These are phyloP conservation scores for Phycomyces blakesleeanus DNA, from an alignment of 192 early-diverging fungal genomes.

Conservation along the genomic window DNA sequence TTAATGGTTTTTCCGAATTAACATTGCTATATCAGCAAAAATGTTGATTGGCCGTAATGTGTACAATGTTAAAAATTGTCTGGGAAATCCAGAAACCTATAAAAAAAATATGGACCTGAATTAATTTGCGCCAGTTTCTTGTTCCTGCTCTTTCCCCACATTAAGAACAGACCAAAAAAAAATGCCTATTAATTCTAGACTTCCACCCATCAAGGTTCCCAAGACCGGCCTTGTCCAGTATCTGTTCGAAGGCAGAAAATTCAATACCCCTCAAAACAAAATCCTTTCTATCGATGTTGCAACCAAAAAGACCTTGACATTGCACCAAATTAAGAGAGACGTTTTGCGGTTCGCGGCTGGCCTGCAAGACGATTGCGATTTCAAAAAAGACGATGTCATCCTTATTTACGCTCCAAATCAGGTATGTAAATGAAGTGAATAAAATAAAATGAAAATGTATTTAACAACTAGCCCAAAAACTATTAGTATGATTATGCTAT, in stretches of 20 bases:
- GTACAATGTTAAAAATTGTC: too few species aligned
- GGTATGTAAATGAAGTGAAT: constrained; percentile 15
- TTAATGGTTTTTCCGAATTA: too few species aligned
- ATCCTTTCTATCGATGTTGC: constrained; percentile 50
- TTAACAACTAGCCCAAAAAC: neutral
- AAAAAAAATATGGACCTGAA: too few species aligned
- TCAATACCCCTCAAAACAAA: constrained; percentile 14
- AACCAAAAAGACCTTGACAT: constrained; percentile 43
- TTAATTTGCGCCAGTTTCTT: too few species aligned
- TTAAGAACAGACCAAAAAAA: neutral
- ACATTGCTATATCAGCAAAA: too few species aligned
- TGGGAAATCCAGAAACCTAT: too few species aligned
- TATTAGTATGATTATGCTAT: constrained; percentile 32
- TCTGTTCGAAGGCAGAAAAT: constrained; percentile 1
- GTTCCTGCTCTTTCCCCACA: neutral
- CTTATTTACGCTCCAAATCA: constrained; percentile 43
- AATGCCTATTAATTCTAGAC: constrained; percentile 1
- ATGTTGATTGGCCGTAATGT: too few species aligned
- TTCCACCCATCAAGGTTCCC: neutral
- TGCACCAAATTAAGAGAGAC: constrained; percentile 37
- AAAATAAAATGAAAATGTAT: neutral
- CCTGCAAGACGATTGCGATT: constrained; percentile 43
- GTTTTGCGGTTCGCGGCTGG: constrained; percentile 48
- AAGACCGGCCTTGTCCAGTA: neutral
- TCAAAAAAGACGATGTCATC: constrained; percentile 67